Evolutionary conservation across 139 green algal species (phyloP).

Genomic region (Picochlorum sp.): DNA sequence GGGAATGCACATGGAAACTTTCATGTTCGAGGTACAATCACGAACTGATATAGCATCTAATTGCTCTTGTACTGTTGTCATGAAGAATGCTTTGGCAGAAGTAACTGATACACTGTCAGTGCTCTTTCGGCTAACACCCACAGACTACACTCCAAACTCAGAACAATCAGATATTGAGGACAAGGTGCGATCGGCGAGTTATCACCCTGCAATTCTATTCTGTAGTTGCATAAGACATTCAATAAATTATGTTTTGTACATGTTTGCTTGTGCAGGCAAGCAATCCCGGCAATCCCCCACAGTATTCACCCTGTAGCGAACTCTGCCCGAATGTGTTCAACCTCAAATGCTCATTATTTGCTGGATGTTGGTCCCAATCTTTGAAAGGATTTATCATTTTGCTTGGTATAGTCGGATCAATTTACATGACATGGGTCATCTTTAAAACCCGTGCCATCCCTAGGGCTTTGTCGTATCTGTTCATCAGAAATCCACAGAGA

Average conservation of each 20-base stretch:
- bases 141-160: slow-evolving; percentile 27
- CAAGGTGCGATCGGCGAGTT: not conserved
- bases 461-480: too few relatives aligned
- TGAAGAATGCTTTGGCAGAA: slow-evolving; percentile 12
- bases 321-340: slow-evolving; percentile 40
- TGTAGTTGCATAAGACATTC: not conserved
- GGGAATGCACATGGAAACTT: too few relatives aligned
- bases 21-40: too few relatives aligned
- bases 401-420: not conserved
- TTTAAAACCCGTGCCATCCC: too few relatives aligned
- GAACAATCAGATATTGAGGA: slow-evolving; percentile 19
- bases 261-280: not conserved
- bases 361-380: slow-evolving; percentile 33
- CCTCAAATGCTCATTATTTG: slow-evolving; percentile 28
- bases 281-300: not conserved
- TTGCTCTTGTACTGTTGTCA: slow-evolving; percentile 18
- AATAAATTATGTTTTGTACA: slow-evolving; percentile 4
- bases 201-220: not conserved
- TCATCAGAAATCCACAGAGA: too few relatives aligned
- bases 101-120: slow-evolving; percentile 10
- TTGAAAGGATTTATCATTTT: not conserved
- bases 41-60: too few relatives aligned
- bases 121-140: slow-evolving; percentile 55
- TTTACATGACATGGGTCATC: not conserved
- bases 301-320: slow-evolving; percentile 1